Percentiles rank a stretch among this genome's conserved stretches.
Conservation (phyloP, 2,329 filamentous ascomycete species). For the Lachnellula willkommii region DNA sequence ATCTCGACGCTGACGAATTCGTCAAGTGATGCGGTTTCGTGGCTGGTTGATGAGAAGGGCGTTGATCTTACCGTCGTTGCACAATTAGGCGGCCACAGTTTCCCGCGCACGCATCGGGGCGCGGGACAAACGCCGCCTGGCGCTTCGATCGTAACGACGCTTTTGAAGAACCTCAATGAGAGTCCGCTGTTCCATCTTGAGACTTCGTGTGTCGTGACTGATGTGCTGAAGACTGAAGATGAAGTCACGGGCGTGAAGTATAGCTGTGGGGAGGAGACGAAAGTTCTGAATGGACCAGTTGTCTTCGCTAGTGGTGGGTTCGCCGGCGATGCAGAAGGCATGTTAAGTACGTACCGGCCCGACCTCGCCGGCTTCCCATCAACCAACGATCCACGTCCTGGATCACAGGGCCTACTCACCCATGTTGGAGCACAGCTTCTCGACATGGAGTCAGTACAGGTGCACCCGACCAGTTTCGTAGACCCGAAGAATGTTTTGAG, state of each 20-base stretch:
- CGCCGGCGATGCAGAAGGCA: slow-evolving; percentile 53
- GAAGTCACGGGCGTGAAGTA: slow-evolving; percentile 51
- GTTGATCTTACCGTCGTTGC: slow-evolving; percentile 55
- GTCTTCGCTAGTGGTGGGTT: slow-evolving; percentile 60
- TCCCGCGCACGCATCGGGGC: slow-evolving; percentile 53
- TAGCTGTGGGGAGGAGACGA: slow-evolving; percentile 25
- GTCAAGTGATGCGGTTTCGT: slow-evolving; percentile 47
- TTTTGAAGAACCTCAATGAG: slow-evolving; percentile 47
- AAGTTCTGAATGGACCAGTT: slow-evolving; percentile 46
- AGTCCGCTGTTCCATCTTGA: slow-evolving; percentile 47
- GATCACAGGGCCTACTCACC: slow-evolving; percentile 43
- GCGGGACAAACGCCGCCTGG: slow-evolving; percentile 52
- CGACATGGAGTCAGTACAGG: slow-evolving; percentile 50
- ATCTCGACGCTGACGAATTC: slow-evolving; percentile 43
- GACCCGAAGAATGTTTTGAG: slow-evolving; percentile 43
- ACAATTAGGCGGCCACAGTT: slow-evolving; percentile 54
- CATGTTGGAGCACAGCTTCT: slow-evolving; percentile 36
- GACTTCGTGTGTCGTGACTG: slow-evolving; percentile 49
- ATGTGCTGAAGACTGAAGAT: slow-evolving; percentile 36
- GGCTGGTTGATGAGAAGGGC: slow-evolving; percentile 52
- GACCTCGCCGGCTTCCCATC: slow-evolving; percentile 56
- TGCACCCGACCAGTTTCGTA: slow-evolving; percentile 61
- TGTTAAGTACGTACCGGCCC: slow-evolving; percentile 51
- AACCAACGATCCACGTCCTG: slow-evolving; percentile 55
- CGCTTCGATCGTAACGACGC: slow-evolving; percentile 49